These are phyloP conservation scores for Didymella pinodella DNA, from an alignment of 2,329 filamentous ascomycete genomes.

Conservation along the genomic window DNA sequence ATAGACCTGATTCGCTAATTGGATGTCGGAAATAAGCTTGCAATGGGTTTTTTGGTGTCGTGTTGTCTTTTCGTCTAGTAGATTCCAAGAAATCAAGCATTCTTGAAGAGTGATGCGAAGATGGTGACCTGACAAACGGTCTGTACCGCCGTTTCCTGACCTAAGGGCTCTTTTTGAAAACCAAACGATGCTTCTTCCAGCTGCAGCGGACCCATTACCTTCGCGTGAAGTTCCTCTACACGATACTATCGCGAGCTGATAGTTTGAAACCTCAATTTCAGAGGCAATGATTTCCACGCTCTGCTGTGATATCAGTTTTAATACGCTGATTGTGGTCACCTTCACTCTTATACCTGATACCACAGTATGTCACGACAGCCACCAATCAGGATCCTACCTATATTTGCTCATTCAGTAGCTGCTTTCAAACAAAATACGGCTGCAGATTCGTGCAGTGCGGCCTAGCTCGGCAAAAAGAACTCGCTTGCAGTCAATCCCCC, in stretches of 20 bases:
- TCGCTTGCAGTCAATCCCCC: neutral
- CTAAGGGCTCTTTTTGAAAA: neutral
- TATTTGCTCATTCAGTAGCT: no score
- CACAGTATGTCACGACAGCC: no score
- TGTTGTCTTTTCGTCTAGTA: neutral
- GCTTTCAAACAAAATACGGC: no score
- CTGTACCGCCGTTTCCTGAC: neutral
- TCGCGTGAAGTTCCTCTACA: neutral
- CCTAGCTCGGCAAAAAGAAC: neutral
- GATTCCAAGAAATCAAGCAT: neutral
- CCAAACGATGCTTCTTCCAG: neutral
- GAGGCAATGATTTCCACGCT: no score
- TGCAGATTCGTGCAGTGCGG: neutral
- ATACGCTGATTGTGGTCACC: no score
- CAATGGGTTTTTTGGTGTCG: neutral
- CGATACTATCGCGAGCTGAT: no score
- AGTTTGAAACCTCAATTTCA: no score
- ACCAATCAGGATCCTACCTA: no score
- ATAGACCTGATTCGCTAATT: neutral
- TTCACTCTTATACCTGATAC: no score
- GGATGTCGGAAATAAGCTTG: neutral
- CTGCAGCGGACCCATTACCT: neutral
- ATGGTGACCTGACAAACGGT: neutral
- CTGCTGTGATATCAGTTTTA: no score
- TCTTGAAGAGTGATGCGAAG: neutral